These are phyloP conservation scores for Penicillium cataractarum DNA, from an alignment of 495 filamentous ascomycete genomes.

Conservation along the genomic window DNA sequence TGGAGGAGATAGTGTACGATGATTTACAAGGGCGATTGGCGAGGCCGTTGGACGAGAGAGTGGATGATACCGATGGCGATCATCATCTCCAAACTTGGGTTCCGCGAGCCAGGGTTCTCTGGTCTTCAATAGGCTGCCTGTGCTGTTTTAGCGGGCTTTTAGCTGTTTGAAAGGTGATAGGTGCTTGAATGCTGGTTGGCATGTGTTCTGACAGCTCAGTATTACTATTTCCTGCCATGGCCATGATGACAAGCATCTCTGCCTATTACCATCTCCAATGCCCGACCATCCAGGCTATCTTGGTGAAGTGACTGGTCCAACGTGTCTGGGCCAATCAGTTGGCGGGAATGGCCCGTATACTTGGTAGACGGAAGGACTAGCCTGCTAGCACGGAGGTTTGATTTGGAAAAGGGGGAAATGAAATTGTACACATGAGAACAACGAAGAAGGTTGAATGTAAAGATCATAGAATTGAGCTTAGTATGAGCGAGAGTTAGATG, in stretches of 20 bases:
- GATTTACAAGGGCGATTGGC: background rate
- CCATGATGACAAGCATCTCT: background rate
- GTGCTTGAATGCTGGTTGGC: background rate
- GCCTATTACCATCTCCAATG: background rate
- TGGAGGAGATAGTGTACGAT: no score
- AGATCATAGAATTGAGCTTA: no score
- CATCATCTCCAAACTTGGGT: conserved; percentile 27
- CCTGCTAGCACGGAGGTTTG: conserved; percentile 1
- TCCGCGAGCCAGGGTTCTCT: conserved; percentile 18
- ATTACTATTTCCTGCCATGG: background rate
- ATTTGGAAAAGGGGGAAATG: background rate
- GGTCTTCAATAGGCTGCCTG: no score
- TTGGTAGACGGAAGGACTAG: background rate
- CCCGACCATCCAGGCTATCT: background rate
- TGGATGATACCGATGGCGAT: conserved; percentile 32
- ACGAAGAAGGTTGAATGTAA: no score
- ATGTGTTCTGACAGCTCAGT: background rate
- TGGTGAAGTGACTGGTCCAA: conserved; percentile 7
- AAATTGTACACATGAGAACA: background rate
- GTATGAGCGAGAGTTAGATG: no score
- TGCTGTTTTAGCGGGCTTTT: background rate
- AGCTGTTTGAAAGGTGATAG: background rate
- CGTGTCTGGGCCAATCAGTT: background rate
- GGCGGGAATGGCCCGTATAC: background rate
- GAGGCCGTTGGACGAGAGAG: conserved; percentile 5